Evolutionary conservation across 352 stramenopile genomes (phyloP).

Genomic region (Lagenidium sp.): DNA sequence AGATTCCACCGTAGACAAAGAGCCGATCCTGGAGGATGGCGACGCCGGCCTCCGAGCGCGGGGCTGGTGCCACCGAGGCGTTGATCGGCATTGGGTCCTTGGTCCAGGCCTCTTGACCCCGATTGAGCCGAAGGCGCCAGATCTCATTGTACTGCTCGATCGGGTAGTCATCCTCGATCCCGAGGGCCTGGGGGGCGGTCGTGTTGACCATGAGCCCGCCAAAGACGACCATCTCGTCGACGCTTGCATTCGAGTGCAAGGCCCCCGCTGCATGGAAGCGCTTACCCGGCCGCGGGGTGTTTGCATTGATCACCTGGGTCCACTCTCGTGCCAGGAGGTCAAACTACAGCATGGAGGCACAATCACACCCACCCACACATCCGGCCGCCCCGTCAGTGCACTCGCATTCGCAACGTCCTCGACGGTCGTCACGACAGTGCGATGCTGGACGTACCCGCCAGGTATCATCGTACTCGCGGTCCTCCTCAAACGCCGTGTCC

Average conservation of each 20-base stretch:
- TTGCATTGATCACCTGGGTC: constrained; percentile 5
- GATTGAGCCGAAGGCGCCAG: constrained; percentile 18
- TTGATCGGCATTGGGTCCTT: constrained; percentile 15
- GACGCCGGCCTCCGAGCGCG: constrained; percentile 37
- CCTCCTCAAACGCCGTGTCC: constrained; percentile 17
- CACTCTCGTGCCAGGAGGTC: constrained; percentile 1
- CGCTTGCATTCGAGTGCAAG: constrained; percentile 10
- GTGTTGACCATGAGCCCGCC: constrained; percentile 13
- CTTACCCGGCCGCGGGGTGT: constrained; percentile 1
- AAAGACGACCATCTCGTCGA: constrained; percentile 16
- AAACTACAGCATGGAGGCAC: not conserved
- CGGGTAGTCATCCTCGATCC: constrained; percentile 1
- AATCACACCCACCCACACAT: too few species aligned
- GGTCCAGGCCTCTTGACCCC: constrained; percentile 18
- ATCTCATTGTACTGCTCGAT: constrained; percentile 21
- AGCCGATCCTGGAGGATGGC: constrained; percentile 40
- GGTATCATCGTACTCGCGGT: constrained; percentile 67
- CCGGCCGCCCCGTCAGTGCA: too few species aligned
- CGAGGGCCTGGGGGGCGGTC: not conserved
- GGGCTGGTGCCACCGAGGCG: constrained; percentile 10
- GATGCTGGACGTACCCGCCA: constrained; percentile 55
- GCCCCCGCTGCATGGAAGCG: constrained; percentile 15
- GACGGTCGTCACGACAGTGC: too few species aligned
- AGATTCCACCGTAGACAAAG: constrained; percentile 62
- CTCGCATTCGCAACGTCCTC: too few species aligned